Evolutionary conservation across 2,329 filamentous ascomycete species (phyloP).

Genomic region (Lomentospora prolificans): DNA sequence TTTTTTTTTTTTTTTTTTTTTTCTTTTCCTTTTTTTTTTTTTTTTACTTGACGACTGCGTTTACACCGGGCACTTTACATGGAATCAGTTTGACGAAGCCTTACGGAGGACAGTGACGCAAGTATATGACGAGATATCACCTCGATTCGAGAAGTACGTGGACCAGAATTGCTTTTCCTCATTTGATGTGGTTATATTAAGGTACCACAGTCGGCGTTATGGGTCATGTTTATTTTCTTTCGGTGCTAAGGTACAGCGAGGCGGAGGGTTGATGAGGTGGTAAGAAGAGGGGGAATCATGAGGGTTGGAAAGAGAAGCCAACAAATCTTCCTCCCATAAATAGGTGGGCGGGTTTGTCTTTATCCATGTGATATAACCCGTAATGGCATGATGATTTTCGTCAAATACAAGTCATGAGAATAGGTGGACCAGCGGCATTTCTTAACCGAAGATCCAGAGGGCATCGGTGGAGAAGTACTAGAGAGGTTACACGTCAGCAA

Average conservation of each 20-base stretch:
- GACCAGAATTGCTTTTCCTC: background rate
- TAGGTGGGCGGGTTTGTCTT: background rate
- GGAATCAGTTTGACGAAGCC: no score
- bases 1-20: no score
- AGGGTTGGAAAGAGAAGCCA: background rate
- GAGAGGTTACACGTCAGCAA: background rate
- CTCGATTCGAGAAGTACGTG: background rate
- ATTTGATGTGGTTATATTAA: slow-evolving; percentile 6
- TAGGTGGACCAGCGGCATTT: slow-evolving; percentile 6
- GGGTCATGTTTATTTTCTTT: slow-evolving; percentile 1
- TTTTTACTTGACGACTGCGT: background rate
- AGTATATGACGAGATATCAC: background rate
- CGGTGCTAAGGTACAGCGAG: background rate
- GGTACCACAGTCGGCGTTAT: background rate
- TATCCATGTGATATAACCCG: background rate
- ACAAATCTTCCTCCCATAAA: background rate
- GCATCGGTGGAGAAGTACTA: slow-evolving; percentile 47
- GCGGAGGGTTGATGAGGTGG: background rate
- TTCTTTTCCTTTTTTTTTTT: slow-evolving; percentile 14
- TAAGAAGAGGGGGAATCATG: background rate
- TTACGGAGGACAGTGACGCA: background rate
- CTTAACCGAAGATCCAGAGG: slow-evolving; percentile 49
- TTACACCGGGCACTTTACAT: no score
- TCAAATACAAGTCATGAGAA: slow-evolving; percentile 7
- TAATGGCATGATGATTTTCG: slow-evolving; percentile 2